Evolutionary conservation across 192 early-diverging fungal genomes (phyloP).

Genomic region (Jimgerdemannia lactiflua): DNA sequence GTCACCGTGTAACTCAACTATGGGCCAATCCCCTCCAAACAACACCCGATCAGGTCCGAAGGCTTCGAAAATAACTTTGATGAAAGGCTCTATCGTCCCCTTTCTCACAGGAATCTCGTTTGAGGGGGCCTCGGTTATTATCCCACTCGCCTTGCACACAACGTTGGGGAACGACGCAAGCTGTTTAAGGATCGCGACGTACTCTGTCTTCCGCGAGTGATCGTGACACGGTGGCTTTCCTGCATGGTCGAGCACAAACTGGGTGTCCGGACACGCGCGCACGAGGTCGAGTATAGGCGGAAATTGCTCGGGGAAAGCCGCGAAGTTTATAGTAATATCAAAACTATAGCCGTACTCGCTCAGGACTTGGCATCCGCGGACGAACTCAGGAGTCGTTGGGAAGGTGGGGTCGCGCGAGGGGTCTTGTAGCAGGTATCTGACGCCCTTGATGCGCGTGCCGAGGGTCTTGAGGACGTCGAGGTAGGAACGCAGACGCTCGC

Average conservation of each 20-base stretch:
- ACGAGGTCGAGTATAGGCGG: slow-evolving; percentile 23
- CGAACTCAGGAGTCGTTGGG: slow-evolving; percentile 8
- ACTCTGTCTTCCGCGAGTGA: background rate
- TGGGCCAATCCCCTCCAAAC: slow-evolving; percentile 33
- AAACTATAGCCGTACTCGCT: slow-evolving; percentile 18
- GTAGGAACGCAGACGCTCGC: slow-evolving; percentile 18
- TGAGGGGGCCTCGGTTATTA: slow-evolving; percentile 16
- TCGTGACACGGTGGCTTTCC: slow-evolving; percentile 26
- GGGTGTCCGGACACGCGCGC: slow-evolving; percentile 13
- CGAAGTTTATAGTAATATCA: slow-evolving; percentile 25
- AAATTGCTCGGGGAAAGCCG: slow-evolving; percentile 21
- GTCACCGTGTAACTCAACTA: slow-evolving; percentile 11
- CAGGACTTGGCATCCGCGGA: slow-evolving; percentile 17
- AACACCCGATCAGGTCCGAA: slow-evolving; percentile 30
- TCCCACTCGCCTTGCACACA: slow-evolving; percentile 25
- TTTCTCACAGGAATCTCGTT: slow-evolving; percentile 2
- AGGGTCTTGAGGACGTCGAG: slow-evolving; percentile 16
- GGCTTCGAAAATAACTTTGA: slow-evolving; percentile 10
- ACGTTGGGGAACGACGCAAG: slow-evolving; percentile 23
- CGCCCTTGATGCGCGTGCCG: slow-evolving; percentile 12
- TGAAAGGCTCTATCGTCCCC: slow-evolving; percentile 18
- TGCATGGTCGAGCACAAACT: slow-evolving; percentile 32
- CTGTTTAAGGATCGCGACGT: background rate
- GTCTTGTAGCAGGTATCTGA: slow-evolving; percentile 26
- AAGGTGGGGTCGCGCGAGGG: slow-evolving; percentile 11